Evolutionary conservation across 116 monocot genomes (phyloP).

Genomic region (Trichopus zeylanicus): DNA sequence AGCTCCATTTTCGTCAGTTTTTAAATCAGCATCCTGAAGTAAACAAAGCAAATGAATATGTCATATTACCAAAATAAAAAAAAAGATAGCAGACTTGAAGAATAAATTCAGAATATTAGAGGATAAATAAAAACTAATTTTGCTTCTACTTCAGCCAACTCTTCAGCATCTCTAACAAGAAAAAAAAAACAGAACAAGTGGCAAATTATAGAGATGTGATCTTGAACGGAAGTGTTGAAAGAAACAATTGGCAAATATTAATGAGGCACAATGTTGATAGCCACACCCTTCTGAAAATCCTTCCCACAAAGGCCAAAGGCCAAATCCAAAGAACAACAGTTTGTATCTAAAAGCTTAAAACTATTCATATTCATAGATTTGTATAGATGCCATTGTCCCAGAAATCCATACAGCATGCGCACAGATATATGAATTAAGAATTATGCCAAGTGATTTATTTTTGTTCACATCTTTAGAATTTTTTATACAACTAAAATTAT

Average conservation of each 20-base stretch:
- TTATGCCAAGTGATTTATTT: too few relatives aligned
- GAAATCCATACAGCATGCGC: too few relatives aligned
- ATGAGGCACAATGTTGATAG: background rate
- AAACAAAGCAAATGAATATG: conserved; percentile 21
- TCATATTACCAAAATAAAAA: too few relatives aligned
- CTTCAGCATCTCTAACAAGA: conserved; percentile 56
- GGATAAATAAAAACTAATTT: conserved; percentile 54
- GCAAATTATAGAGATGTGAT: background rate
- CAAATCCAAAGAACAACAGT: conserved; percentile 78
- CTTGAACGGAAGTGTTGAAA: background rate
- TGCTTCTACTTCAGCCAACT: conserved; percentile 87
- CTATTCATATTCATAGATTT: background rate
- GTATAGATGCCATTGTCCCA: too few relatives aligned
- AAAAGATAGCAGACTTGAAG: background rate
- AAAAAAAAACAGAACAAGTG: conserved; percentile 5
- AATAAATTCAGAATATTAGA: conserved; percentile 2
- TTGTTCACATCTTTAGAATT: too few relatives aligned
- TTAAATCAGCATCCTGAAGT: conserved; percentile 63
- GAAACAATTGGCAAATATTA: background rate
- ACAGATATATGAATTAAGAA: too few relatives aligned
- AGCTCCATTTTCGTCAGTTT: conserved; percentile 28
- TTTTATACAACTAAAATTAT: too few relatives aligned
- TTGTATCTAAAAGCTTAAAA: background rate
- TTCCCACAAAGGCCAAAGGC: conserved; percentile 93
- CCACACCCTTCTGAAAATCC: conserved; percentile 70